Percentiles rank a stretch among this genome's conserved stretches.
phyloP scores from a whole-genome alignment of 306 rosid genomes.

The Dryas drummondii region DNA sequence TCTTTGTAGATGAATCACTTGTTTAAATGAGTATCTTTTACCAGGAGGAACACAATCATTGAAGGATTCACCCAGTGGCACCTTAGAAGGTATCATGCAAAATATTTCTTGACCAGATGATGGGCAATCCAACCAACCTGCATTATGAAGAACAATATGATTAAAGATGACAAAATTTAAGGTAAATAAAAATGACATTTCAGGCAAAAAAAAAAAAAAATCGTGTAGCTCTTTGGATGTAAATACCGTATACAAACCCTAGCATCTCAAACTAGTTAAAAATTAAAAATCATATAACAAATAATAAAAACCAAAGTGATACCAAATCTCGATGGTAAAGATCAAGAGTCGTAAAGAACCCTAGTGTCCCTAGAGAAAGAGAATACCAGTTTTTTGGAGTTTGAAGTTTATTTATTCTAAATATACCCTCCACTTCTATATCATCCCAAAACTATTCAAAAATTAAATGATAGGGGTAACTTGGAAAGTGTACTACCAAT shows the following conservation, averaged over 20 bases:
- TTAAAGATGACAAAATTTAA: slow-evolving; percentile 3
- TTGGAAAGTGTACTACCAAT: background rate
- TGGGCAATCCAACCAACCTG: slow-evolving; percentile 99
- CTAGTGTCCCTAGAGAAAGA: background rate
- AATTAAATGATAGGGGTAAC: background rate
- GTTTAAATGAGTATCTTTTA: slow-evolving; percentile 98
- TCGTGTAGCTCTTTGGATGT: background rate
- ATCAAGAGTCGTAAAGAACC: background rate
- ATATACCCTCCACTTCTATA: background rate
- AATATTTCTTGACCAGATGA: slow-evolving; percentile 73
- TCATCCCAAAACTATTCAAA: background rate
- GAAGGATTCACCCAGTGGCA: slow-evolving; percentile 86
- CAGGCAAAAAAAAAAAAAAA: background rate
- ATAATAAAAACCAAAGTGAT: background rate
- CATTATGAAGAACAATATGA: slow-evolving; percentile 28
- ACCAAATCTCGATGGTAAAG: background rate
- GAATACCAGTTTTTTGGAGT: background rate
- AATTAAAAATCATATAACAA: background rate
- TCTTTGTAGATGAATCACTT: slow-evolving; percentile 93
- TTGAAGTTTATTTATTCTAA: background rate
- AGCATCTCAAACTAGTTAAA: background rate
- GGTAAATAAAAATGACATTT: background rate
- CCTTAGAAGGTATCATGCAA: slow-evolving; percentile 96
- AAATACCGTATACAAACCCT: background rate
- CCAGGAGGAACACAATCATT: slow-evolving; percentile 81